These are phyloP conservation scores for Luzula sylvatica DNA, from an alignment of 176 grass and related monocot species.

Conservation along the genomic window DNA sequence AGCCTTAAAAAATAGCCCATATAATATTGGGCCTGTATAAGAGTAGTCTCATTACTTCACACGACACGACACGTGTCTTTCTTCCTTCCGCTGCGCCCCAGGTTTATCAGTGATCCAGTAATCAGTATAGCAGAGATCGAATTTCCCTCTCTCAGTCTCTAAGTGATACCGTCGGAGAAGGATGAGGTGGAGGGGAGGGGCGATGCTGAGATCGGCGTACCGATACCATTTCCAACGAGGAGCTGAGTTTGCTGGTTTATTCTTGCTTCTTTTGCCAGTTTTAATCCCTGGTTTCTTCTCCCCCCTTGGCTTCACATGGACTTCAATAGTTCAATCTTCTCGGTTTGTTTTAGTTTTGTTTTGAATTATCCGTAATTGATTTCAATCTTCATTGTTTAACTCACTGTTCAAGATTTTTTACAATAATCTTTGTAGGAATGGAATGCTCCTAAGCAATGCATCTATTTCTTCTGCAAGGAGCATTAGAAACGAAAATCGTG, in stretches of 20 bases:
- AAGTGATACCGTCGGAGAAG: neutral
- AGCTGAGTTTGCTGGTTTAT: constrained; percentile 23
- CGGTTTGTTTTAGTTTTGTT: constrained; percentile 20
- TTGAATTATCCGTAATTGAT: neutral
- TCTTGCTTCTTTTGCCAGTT: constrained; percentile 45
- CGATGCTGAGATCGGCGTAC: constrained; percentile 14
- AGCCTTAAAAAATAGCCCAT: too few relatives aligned
- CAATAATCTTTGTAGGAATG: constrained; percentile 48
- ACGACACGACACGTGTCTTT: neutral
- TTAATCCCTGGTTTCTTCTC: constrained; percentile 42
- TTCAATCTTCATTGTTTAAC: constrained; percentile 7
- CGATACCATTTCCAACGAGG: too few relatives aligned
- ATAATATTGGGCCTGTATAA: too few relatives aligned
- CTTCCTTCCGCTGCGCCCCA: constrained; percentile 5
- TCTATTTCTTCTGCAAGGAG: constrained; percentile 46
- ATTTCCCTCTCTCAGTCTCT: too few relatives aligned
- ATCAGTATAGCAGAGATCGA: neutral
- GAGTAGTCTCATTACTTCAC: too few relatives aligned
- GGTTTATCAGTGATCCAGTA: neutral
- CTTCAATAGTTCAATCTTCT: constrained; percentile 76
- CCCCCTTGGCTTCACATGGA: constrained; percentile 39
- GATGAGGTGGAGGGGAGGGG: constrained; percentile 12
- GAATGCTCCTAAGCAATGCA: constrained; percentile 84
- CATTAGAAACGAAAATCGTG: constrained; percentile 37
- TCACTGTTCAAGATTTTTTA: neutral